These are phyloP conservation scores for Blepharisma stoltei DNA, from an alignment of 73 alveolate genomes.

Conservation along the genomic window DNA sequence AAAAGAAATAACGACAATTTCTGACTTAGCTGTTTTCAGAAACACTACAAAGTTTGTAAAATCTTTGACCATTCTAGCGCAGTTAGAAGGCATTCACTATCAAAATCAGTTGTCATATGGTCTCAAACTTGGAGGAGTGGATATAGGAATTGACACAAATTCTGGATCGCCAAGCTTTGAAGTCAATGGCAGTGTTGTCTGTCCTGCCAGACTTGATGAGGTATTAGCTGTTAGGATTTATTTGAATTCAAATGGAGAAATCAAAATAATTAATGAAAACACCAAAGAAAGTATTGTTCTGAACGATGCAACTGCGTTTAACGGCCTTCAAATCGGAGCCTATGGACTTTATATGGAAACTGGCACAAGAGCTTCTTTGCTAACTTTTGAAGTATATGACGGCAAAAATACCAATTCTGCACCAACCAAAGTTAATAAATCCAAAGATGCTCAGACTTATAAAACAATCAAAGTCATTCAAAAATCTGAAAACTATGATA, in stretches of 20 bases:
- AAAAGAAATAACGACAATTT: neutral
- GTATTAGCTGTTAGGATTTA: neutral
- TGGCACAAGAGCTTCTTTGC: constrained; percentile 8
- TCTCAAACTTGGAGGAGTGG: too few relatives aligned
- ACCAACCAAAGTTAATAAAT: neutral
- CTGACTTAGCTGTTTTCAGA: neutral
- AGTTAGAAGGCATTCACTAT: too few relatives aligned
- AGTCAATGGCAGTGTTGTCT: neutral
- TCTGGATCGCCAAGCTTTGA: neutral
- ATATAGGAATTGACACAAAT: too few relatives aligned
- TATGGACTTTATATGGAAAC: too few relatives aligned
- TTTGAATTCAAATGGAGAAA: neutral
- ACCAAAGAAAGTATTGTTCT: neutral
- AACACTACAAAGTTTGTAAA: neutral
- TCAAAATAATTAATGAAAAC: neutral
- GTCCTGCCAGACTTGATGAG: neutral
- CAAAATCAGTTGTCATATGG: too few relatives aligned
- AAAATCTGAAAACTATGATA: neutral
- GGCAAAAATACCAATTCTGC: neutral
- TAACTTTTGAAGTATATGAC: neutral
- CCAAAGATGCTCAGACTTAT: neutral
- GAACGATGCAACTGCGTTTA: neutral
- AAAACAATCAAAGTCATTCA: neutral
- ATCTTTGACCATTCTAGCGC: neutral
- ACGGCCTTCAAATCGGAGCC: too few relatives aligned